phyloP scores from a whole-genome alignment of 257 asterid genomes.

The Ophiorrhiza pumila region DNA sequence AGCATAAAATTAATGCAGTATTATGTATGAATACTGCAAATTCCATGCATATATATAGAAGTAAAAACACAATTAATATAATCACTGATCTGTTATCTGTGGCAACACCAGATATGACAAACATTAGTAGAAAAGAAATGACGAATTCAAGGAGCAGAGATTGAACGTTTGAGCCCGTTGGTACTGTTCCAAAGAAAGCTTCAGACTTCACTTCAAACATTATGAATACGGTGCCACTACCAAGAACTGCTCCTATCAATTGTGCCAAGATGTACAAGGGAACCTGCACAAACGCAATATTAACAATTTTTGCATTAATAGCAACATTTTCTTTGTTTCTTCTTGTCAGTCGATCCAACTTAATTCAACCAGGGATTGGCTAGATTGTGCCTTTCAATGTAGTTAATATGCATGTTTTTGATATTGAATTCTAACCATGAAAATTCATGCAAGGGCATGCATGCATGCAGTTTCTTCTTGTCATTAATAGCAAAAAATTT shows the following conservation, averaged over 20 bases:
- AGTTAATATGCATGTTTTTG: too few relatives aligned
- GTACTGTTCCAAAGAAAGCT: slow-evolving; percentile 45
- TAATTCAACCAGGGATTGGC: neutral
- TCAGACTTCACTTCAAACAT: slow-evolving; percentile 35
- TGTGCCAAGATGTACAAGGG: slow-evolving; percentile 61
- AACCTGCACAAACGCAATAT: slow-evolving; percentile 49
- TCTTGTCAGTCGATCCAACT: too few relatives aligned
- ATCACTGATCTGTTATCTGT: slow-evolving; percentile 68
- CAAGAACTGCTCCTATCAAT: slow-evolving; percentile 50
- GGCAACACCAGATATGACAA: slow-evolving; percentile 71
- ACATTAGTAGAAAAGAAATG: slow-evolving; percentile 52
- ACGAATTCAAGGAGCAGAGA: slow-evolving; percentile 55
- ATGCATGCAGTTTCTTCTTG: too few relatives aligned
- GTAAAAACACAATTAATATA: neutral
- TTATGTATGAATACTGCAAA: neutral
- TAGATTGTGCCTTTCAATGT: too few relatives aligned
- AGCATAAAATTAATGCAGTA: too few relatives aligned
- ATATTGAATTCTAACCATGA: too few relatives aligned
- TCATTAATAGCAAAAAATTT: too few relatives aligned
- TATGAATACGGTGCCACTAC: slow-evolving; percentile 56
- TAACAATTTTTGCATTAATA: too few relatives aligned
- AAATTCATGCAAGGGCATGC: neutral
- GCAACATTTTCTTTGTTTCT: too few relatives aligned
- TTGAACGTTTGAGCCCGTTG: slow-evolving; percentile 46
- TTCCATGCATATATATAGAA: neutral